Percentiles rank a stretch among this genome's conserved stretches.
These are phyloP conservation scores for Eutrema yunnanense DNA, from an alignment of 345 rosid genomes.

Conservation along the genomic window DNA sequence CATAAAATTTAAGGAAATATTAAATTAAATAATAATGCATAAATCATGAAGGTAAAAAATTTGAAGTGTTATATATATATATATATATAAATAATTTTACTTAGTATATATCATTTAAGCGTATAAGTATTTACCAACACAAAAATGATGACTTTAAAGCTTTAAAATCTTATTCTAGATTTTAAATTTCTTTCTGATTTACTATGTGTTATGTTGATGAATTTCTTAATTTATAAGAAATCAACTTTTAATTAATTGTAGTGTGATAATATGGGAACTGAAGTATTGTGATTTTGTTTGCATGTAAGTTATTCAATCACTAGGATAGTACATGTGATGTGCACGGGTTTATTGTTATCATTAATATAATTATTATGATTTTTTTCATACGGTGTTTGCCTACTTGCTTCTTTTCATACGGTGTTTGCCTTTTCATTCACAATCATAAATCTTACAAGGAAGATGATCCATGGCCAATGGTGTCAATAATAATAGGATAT, in stretches of 20 bases:
- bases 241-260: neutral
- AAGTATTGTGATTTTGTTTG: neutral
- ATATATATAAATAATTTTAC: neutral
- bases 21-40: neutral
- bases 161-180: neutral
- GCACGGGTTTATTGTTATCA: too few species aligned
- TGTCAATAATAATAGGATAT: too few species aligned
- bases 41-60: neutral
- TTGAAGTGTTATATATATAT: neutral
- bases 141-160: neutral
- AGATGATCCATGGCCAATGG: too few species aligned
- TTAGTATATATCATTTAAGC: neutral
- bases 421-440: too few species aligned
- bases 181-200: neutral
- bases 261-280: neutral
- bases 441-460: too few species aligned
- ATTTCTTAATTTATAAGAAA: neutral
- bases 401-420: too few species aligned
- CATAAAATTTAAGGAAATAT: neutral
- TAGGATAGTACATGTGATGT: too few species aligned
- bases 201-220: neutral
- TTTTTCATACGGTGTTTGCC: too few species aligned
- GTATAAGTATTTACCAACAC: neutral
- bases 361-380: too few species aligned
- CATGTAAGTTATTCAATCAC: too few species aligned